A percentile compares a stretch with the other conserved stretches of the same genome.
These are phyloP conservation scores for Mikania micrantha DNA, from an alignment of 129 eudicot species.

Conservation along the genomic window DNA sequence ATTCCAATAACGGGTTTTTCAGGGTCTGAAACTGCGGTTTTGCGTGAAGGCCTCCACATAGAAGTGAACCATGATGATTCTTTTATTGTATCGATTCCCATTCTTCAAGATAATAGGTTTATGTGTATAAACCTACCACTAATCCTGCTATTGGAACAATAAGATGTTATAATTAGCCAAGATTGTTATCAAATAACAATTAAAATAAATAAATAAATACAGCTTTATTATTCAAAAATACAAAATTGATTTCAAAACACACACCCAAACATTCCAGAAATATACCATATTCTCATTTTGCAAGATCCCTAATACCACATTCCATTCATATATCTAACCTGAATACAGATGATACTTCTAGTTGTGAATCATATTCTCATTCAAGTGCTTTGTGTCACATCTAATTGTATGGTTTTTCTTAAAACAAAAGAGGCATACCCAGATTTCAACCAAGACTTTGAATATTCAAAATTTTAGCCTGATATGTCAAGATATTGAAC, in stretches of 20 bases:
- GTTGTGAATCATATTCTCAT: too few species aligned
- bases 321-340: too few species aligned
- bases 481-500: not conserved
- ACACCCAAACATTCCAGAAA: too few species aligned
- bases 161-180: constrained; percentile 5
- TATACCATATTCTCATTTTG: too few species aligned
- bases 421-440: too few species aligned
- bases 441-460: not conserved
- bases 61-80: constrained; percentile 58
- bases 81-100: constrained; percentile 40
- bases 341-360: too few species aligned
- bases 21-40: constrained; percentile 26
- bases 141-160: constrained; percentile 15
- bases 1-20: constrained; percentile 59
- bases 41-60: constrained; percentile 54
- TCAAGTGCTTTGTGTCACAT: too few species aligned
- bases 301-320: too few species aligned
- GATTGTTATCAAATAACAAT: not conserved
- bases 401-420: too few species aligned
- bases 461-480: not conserved
- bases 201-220: not conserved
- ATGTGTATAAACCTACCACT: not conserved
- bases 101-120: not conserved
- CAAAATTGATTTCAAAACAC: too few species aligned
- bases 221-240: too few species aligned